phyloP scores from a whole-genome alignment of 331 rosid genomes.

The Erythrophleum ivorense region DNA sequence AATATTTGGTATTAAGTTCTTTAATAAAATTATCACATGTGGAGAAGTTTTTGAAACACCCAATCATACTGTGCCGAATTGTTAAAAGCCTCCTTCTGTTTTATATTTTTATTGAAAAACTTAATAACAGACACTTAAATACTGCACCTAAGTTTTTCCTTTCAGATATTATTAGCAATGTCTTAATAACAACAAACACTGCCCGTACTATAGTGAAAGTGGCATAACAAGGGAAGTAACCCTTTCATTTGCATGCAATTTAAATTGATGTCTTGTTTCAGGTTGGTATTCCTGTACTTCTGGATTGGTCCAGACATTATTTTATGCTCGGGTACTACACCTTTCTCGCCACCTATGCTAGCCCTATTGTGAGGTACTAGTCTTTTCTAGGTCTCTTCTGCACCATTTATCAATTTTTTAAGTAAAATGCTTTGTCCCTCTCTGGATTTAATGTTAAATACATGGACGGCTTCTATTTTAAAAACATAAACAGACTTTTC shows the following conservation, averaged over 20 bases:
- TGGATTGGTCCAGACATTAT: constrained; percentile 85
- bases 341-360: constrained; percentile 69
- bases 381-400: constrained; percentile 3
- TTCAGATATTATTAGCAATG: not conserved
- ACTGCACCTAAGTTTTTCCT: not conserved
- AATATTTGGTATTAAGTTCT: not conserved
- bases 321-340: constrained; percentile 83
- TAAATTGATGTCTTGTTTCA: constrained; percentile 42
- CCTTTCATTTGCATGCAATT: constrained; percentile 8
- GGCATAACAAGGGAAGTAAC: constrained; percentile 3
- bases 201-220: not conserved
- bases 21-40: not conserved
- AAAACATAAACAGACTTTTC: not conserved
- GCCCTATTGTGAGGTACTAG: constrained; percentile 77
- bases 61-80: not conserved
- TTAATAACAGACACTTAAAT: not conserved
- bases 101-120: not conserved
- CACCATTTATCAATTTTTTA: not conserved
- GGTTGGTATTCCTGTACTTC: constrained; percentile 88
- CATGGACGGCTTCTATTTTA: not conserved
- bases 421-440: not conserved
- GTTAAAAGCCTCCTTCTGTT: not conserved
- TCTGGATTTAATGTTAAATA: not conserved
- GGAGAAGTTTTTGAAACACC: not conserved
- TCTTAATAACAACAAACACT: not conserved